A percentile compares a stretch with the other conserved stretches of the same genome.
phyloP scores from a whole-genome alignment of 2,329 filamentous ascomycete species.

The Neoarthrinium moseri region DNA sequence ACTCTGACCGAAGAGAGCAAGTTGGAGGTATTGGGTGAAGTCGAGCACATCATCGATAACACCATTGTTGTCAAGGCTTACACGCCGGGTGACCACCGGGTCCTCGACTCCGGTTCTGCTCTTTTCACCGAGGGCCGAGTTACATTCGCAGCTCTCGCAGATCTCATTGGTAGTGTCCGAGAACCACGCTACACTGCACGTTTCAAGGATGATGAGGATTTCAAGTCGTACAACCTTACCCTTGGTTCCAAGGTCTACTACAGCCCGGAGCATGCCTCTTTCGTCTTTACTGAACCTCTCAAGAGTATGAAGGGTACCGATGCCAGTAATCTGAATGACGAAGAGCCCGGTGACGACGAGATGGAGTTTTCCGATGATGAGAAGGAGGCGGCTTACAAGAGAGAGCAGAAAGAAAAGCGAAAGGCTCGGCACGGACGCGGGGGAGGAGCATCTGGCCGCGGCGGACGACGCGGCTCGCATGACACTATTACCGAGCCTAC shows the following conservation, averaged over 20 bases:
- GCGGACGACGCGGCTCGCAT: constrained; percentile 31
- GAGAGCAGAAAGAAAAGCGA: constrained; percentile 65
- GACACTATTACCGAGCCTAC: constrained; percentile 31
- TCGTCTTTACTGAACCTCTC: constrained; percentile 83
- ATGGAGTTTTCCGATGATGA: constrained; percentile 97
- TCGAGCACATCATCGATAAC: constrained; percentile 78
- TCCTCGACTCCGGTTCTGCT: constrained; percentile 80
- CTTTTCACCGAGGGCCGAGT: constrained; percentile 75
- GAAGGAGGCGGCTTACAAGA: constrained; percentile 81
- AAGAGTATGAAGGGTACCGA: constrained; percentile 83
- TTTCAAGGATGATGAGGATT: constrained; percentile 68
- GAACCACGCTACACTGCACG: constrained; percentile 83
- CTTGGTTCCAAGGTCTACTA: constrained; percentile 75
- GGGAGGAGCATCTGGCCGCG: constrained; percentile 32
- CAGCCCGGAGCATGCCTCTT: constrained; percentile 72
- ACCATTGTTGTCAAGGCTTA: constrained; percentile 76
- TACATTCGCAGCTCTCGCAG: constrained; percentile 78
- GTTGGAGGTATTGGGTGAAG: constrained; percentile 70
- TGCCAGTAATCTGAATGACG: constrained; percentile 91
- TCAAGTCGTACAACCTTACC: constrained; percentile 65
- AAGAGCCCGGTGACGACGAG: constrained; percentile 83
- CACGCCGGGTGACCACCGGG: constrained; percentile 76
- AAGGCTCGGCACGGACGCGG: constrained; percentile 39
- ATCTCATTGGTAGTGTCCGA: constrained; percentile 82
- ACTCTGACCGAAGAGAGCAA: constrained; percentile 74